Percentiles rank a stretch among this genome's conserved stretches.
Conservation (phyloP, 148 eudicot genomes). For the Rhododendron ferrugineum region DNA sequence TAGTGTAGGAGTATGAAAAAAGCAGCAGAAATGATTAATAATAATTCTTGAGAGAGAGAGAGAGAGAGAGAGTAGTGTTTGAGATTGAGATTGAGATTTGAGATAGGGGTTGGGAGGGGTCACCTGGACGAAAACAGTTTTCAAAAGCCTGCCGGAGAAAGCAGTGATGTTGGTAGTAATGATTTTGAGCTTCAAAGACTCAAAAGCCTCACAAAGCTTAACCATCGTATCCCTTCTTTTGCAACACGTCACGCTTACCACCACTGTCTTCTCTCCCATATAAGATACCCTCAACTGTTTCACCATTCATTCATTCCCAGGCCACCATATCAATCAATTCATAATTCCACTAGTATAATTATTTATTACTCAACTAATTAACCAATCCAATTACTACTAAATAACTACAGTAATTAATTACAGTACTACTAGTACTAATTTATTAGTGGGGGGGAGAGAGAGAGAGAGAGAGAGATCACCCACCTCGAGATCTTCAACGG, state of each 20-base stretch:
- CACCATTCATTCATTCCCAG: slow-evolving; percentile 29
- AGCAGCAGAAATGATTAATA: neutral
- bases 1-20: too few species aligned
- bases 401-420: too few species aligned
- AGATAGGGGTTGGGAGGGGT: neutral
- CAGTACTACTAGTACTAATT: too few species aligned
- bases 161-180: slow-evolving; percentile 59
- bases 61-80: neutral
- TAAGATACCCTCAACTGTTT: slow-evolving; percentile 67
- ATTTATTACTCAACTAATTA: too few species aligned
- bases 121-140: slow-evolving; percentile 71
- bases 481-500: slow-evolving; percentile 67
- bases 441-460: neutral
- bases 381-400: neutral
- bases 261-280: slow-evolving; percentile 62
- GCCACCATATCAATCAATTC: neutral
- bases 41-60: neutral
- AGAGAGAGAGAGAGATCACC: neutral
- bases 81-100: too few species aligned
- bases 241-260: slow-evolving; percentile 66
- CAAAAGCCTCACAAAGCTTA: slow-evolving; percentile 63
- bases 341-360: neutral
- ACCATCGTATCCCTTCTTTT: slow-evolving; percentile 62
- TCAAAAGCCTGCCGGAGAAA: slow-evolving; percentile 63
- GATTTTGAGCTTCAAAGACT: slow-evolving; percentile 71